Evolutionary conservation across 768 basidiomycete species (phyloP).

Genomic region (Daedaleopsis sinensis): DNA sequence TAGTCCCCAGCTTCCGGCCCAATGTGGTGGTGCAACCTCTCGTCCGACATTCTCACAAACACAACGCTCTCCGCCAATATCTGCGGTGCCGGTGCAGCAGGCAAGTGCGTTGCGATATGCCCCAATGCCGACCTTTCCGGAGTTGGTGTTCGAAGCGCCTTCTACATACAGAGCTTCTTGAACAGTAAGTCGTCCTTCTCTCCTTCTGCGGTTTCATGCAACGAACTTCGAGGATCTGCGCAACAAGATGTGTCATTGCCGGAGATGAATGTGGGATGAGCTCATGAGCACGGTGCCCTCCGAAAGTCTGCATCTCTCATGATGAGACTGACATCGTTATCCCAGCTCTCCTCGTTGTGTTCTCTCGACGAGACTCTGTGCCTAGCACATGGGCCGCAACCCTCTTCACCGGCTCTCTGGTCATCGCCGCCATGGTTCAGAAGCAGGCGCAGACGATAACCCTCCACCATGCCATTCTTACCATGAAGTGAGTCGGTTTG

Average conservation of each 20-base stretch:
- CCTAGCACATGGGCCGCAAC: conserved; percentile 32
- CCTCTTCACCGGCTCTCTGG: conserved; percentile 27
- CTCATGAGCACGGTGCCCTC: neutral
- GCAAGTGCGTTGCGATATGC: conserved; percentile 20
- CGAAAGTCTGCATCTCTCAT: neutral
- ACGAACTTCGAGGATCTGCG: neutral
- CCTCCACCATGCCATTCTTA: conserved; percentile 29
- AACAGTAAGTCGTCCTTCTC: conserved; percentile 22
- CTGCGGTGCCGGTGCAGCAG: conserved; percentile 5
- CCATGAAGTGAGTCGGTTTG: conserved; percentile 30
- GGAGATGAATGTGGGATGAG: neutral
- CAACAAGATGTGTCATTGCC: neutral
- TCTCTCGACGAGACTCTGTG: conserved; percentile 29
- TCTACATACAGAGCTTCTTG: conserved; percentile 30
- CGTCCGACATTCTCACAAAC: conserved; percentile 3
- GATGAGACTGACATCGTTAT: neutral
- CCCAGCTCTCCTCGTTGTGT: conserved; percentile 27
- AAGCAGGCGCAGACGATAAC: conserved; percentile 23
- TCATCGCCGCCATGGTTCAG: conserved; percentile 31
- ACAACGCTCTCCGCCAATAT: conserved; percentile 9
- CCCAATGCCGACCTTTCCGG: conserved; percentile 30
- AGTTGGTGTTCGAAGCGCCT: conserved; percentile 30
- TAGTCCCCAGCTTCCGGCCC: neutral
- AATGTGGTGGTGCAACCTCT: neutral
- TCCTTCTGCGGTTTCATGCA: neutral